These are phyloP conservation scores for Trypanosoma brucei DNA, from an alignment of 208 protist species.

Conservation along the genomic window DNA sequence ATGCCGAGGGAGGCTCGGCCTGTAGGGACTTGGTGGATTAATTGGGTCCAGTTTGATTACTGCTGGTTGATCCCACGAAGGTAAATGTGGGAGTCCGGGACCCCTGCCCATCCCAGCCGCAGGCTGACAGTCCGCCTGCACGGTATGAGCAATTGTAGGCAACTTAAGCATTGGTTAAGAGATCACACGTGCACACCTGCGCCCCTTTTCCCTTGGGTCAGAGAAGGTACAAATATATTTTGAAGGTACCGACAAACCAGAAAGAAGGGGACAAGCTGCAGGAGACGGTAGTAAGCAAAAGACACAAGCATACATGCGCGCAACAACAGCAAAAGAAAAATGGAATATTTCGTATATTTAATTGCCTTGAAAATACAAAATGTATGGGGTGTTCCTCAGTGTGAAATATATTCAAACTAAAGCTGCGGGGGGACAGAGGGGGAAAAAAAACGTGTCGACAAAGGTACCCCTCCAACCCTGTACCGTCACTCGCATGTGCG, in stretches of 20 bases:
- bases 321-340: constrained; percentile 10
- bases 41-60: constrained; percentile 24
- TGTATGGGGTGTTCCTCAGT: no score
- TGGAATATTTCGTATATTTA: neutral
- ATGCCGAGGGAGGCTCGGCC: constrained; percentile 19
- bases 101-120: neutral
- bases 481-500: no score
- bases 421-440: no score
- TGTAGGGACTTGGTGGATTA: constrained; percentile 65
- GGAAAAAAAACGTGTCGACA: no score
- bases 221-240: no score
- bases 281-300: neutral
- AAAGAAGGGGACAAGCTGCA: neutral
- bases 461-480: no score
- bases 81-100: constrained; percentile 3
- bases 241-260: no score
- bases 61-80: constrained; percentile 17
- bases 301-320: neutral
- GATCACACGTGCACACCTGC: neutral
- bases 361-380: no score
- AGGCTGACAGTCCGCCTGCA: neutral
- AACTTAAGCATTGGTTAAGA: neutral
- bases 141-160: neutral
- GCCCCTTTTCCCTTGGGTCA: no score
- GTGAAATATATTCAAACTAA: no score